phyloP scores from a whole-genome alignment of 257 asterid genomes.

The Forsythia suspensa region DNA sequence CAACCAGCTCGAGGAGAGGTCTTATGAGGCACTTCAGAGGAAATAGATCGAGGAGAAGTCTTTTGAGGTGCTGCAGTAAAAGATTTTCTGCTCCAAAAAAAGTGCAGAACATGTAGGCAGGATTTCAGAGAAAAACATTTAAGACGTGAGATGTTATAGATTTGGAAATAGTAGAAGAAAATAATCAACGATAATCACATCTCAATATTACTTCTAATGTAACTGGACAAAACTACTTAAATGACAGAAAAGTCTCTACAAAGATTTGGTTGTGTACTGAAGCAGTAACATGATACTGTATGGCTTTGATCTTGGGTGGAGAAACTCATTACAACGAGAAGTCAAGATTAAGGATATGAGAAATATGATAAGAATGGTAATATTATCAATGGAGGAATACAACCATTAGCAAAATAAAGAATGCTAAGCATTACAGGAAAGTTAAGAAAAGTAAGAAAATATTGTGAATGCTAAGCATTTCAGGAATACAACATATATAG shows the following conservation, averaged over 20 bases:
- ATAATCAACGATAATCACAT: neutral
- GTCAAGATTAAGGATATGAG: neutral
- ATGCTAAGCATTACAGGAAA: neutral
- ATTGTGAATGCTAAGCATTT: too few relatives aligned
- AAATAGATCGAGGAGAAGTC: constrained; percentile 43
- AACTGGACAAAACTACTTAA: neutral
- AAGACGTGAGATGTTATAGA: neutral
- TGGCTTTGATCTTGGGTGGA: neutral
- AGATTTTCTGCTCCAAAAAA: constrained; percentile 43
- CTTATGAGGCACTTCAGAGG: constrained; percentile 42
- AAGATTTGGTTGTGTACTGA: too few relatives aligned
- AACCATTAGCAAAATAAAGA: neutral
- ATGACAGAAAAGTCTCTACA: neutral
- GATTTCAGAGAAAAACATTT: too few relatives aligned
- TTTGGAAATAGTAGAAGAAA: neutral
- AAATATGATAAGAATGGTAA: too few relatives aligned
- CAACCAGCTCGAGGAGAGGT: constrained; percentile 39
- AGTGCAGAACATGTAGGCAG: neutral
- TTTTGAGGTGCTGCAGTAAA: constrained; percentile 41
- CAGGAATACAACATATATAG: neutral
- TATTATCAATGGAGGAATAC: neutral
- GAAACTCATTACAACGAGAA: neutral
- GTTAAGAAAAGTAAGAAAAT: neutral
- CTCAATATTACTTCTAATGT: neutral
- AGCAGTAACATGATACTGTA: neutral